A percentile compares a stretch with the other conserved stretches of the same genome.
Evolutionary conservation across 768 basidiomycete species (phyloP).

Genomic region (Serpula lacrymans): DNA sequence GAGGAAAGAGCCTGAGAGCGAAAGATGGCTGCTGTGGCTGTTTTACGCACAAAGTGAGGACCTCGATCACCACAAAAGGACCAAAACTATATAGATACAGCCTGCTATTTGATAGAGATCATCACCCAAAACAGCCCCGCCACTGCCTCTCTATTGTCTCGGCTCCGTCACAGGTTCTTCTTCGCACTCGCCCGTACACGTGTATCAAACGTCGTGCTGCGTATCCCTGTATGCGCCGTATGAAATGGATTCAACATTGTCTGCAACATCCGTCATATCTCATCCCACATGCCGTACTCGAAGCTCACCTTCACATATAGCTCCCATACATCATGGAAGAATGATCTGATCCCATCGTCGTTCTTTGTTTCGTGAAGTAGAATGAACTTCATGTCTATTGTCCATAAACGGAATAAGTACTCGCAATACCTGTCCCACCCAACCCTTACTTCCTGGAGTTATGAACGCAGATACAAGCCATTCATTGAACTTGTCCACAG

Average conservation of each 20-base stretch:
- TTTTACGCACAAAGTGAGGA: slow-evolving; percentile 3
- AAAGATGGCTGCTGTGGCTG: too few species aligned
- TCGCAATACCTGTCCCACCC: too few species aligned
- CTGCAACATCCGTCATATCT: slow-evolving; percentile 34
- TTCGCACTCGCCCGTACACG: slow-evolving; percentile 84
- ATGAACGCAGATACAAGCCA: slow-evolving; percentile 98
- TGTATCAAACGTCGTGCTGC: slow-evolving; percentile 77
- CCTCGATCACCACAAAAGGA: slow-evolving; percentile 1
- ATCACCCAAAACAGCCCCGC: not conserved
- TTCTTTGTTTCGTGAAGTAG: slow-evolving; percentile 94
- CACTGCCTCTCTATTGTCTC: slow-evolving; percentile 3
- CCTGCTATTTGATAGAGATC: not conserved
- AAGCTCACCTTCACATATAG: slow-evolving; percentile 84
- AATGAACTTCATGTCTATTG: slow-evolving; percentile 89
- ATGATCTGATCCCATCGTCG: slow-evolving; percentile 91
- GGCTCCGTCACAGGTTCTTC: slow-evolving; percentile 64
- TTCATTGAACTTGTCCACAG: slow-evolving; percentile 96
- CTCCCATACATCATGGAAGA: slow-evolving; percentile 97
- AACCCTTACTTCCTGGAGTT: slow-evolving; percentile 83
- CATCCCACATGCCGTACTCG: not conserved
- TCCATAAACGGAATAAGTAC: slow-evolving; percentile 7
- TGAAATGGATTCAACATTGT: slow-evolving; percentile 95
- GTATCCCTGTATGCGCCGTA: slow-evolving; percentile 80
- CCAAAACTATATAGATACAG: not conserved
- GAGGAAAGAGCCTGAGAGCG: slow-evolving; percentile 30